Evolutionary conservation across 2,329 filamentous ascomycete genomes (phyloP), one percentile per base, ranked within the genome.

Genomic region (Diplodia corticola): DNA sequence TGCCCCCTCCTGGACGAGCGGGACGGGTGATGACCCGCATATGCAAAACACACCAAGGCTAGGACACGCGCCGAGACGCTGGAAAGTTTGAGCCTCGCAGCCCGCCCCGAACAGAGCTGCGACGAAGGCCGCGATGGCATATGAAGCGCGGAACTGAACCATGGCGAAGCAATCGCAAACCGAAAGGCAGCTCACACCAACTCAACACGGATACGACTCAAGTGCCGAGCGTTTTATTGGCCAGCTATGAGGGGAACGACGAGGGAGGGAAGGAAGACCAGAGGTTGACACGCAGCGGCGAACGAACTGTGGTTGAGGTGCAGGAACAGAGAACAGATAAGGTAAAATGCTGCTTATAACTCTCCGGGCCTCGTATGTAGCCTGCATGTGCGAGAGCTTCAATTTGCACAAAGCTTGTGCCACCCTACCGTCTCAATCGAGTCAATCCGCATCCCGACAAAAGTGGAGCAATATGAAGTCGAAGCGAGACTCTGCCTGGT

Each of bases 61-160:
- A 35, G 85, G 85, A 50, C 85, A 87, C 64, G 82, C 79, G 69
- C 84, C 84, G 30, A 86, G 76, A 65, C 85, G 79, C 71, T 84
- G 83, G 73, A 83, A 86, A n/a, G 82, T 83, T 75, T 86, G 84
- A 40, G 83, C 83, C 22, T 65, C 44, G 35, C 51, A 35, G 57
- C 65, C 74, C 68, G 33, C 60, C 13, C 63, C 37, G 28, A 67
- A 63, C 54, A 68, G n/a, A 22, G 63, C 50, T 13, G 46, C 67
- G 49, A 60, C 28, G 13, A 59, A 17, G n/a, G 61, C 49, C 22
- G 59, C 28, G 30, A 63, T 17, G 44, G 40, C 24, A 24, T 22
- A 53, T 12, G 64, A n/a, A n/a, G n/a, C 30, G 44, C 40, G 55
- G 40, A 48, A 7, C n/a, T 40, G 17, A 13, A 60, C 24, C 63